Base-by-base conservation (phyloP, 2,329 filamentous ascomycete species). In the Fusarium tuaranense region DNA sequence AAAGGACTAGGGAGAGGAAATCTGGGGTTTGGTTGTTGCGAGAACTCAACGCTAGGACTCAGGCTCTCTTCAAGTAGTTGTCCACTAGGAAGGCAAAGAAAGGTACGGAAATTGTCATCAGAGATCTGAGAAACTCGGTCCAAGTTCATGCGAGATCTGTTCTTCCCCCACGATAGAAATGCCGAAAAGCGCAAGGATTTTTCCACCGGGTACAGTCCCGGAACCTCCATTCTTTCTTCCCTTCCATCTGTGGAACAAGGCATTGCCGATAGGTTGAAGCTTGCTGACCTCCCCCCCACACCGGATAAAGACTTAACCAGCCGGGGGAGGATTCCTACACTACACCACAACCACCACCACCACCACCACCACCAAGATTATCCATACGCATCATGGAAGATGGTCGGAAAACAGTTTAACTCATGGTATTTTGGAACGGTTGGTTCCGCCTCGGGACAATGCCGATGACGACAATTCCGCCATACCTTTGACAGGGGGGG, bases 241-340 rank as follows among this genome's bases (percentile, higher is more conserved):
- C 22, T 51, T 3, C 53, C 25, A 18, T 53, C 51, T 34, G 8
- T 13, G 55, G 36, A n/a, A 10, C 8, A 57, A 64, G 60, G 58
- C 36, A 67, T 67, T 69, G 63, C 65, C 69, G 61, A 59, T 59
- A 59, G 55, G 55, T 59, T 38, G 48, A 32, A 3, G 25, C 25
- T 46, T 46, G 36, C 36, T 38, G 36, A 53, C 13, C 27, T 30
- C 55, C 41, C 36, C 68, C 34, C 39, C 66, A 27, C 34, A 58
- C 57, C 64, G 73, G 73, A 27, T 75, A 75, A 75, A 71, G 27
- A 44, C 58, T 75, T 75, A 75, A 18, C 73, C 73, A 75, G 27
- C 18, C 32, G 63, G 36, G 36, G 13, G 38, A 16, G 30, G 30
- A 32, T 68, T 68, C 64, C 65, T 69, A 69, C 41, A 20, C 34